Percentiles rank a stretch among this genome's conserved stretches.
phyloP scores from a whole-genome alignment of 352 stramenopile species.

The Paralagenidium karlingii region DNA sequence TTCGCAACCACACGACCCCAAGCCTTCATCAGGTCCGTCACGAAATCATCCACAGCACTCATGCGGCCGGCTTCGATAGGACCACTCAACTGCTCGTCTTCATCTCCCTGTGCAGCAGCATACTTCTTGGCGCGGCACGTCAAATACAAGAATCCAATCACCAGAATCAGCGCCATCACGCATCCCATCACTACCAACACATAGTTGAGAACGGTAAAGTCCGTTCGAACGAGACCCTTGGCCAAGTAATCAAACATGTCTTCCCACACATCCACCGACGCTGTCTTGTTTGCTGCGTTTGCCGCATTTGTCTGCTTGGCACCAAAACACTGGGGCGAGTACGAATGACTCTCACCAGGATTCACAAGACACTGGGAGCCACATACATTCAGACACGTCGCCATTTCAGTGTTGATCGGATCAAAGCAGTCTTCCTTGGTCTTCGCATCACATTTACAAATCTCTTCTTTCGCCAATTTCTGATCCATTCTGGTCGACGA shows the following conservation, averaged over 20 bases:
- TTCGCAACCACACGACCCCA: slow-evolving; percentile 25
- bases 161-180: slow-evolving; percentile 17
- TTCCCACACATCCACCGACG: slow-evolving; percentile 8
- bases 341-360: slow-evolving; percentile 18
- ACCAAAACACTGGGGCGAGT: slow-evolving; percentile 24
- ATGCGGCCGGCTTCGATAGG: too few relatives aligned
- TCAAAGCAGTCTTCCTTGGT: slow-evolving; percentile 22
- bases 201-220: slow-evolving; percentile 43
- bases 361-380: slow-evolving; percentile 38
- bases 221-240: slow-evolving; percentile 13
- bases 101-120: too few relatives aligned
- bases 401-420: slow-evolving; percentile 28
- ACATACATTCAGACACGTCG: slow-evolving; percentile 41
- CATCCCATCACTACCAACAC: slow-evolving; percentile 33
- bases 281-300: background rate
- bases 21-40: slow-evolving; percentile 14
- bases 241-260: slow-evolving; percentile 25
- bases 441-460: too few relatives aligned
- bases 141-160: slow-evolving; percentile 30
- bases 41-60: slow-evolving; percentile 14
- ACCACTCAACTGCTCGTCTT: too few relatives aligned
- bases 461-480: slow-evolving; percentile 21
- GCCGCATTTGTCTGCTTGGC: slow-evolving; percentile 4
- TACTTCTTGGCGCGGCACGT: slow-evolving; percentile 10
- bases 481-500: slow-evolving; percentile 32